These are phyloP conservation scores for Eimeria praecox DNA, from an alignment of 169 alveolate genomes.

Conservation along the genomic window DNA sequence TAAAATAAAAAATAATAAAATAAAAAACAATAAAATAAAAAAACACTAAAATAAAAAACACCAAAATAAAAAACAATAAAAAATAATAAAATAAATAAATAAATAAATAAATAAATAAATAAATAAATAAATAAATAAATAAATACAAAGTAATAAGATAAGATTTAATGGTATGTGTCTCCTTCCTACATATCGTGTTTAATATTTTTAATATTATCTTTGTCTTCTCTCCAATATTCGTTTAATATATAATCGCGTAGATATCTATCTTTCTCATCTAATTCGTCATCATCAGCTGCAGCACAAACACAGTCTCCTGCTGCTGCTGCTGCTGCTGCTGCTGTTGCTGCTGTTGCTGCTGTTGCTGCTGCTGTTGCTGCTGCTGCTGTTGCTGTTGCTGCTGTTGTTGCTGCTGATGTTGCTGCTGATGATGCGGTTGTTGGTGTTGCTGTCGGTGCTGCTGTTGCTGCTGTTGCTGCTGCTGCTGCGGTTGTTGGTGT, in stretches of 20 bases:
- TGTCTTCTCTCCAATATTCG: conserved; percentile 91
- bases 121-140: too few relatives aligned
- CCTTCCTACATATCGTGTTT: too few relatives aligned
- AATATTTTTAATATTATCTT: too few relatives aligned
- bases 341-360: not conserved
- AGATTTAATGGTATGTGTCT: too few relatives aligned
- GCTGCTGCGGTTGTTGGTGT: not conserved
- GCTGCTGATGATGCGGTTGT: not conserved
- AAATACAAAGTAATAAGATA: too few relatives aligned
- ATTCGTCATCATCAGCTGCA: conserved; percentile 85
- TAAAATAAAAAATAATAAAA: too few relatives aligned
- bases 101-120: too few relatives aligned
- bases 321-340: conserved; percentile 3
- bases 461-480: not conserved
- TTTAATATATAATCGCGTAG: conserved; percentile 91
- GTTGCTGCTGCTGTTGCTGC: conserved; percentile 61
- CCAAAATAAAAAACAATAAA: too few relatives aligned
- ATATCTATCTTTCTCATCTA: conserved; percentile 89
- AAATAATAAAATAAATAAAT: too few relatives aligned
- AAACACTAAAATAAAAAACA: too few relatives aligned
- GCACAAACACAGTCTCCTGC: not conserved
- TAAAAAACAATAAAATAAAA: too few relatives aligned
- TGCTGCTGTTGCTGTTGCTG: conserved; percentile 29
- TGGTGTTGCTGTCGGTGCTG: conserved; percentile 14
- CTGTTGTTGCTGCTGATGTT: not conserved